Base-by-base conservation (phyloP, 1,139 yeast species). In the Pichia sp. region DNA sequence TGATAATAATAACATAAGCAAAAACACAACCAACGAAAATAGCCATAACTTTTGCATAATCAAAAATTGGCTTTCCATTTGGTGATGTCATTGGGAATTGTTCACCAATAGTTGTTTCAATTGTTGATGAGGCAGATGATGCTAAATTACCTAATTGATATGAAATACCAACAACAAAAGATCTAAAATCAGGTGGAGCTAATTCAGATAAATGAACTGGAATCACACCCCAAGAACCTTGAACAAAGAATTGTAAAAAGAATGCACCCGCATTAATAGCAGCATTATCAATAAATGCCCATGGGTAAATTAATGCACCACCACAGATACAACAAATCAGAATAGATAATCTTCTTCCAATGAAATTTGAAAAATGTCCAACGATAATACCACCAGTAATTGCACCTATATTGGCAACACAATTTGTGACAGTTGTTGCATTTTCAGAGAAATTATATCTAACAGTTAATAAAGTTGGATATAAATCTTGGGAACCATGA, bases 161-260 rank as follows among this genome's bases (percentile, higher is more conserved):
- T 30, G 89, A 74, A 46, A 79, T 76, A 62, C 95, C 95, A 43
- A 78, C 79, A 46, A 83, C 81, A 56, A 85, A 81, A 3, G 90
- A 73, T 64, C 86, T 75, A 68, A 81, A 83, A 56, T 83, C 81
- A 29, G 90, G 92, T 43, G 83, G 83, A n/a, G 92, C 77, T 55
- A 86, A 73, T 66, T 86, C 95, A 2, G 86, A 74, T 46, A 86
- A 71, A 65, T 85, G 88, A 54, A 84, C 78, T 48, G 95, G 95
- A 56, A 84, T 75, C 42, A 85, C 86, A 58, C 95, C 94, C 89
- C 95, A 87, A 25, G 88, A 85, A 56, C 95, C 95, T 67, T 86
- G 95, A 44, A 86, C 92, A 57, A 81, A 81, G 60, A 82, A 79
- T 66, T 87, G 95, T 58, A 86, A 68, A 70, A 83, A 85, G 67